A percentile compares a stretch with the other conserved stretches of the same genome.
Evolutionary conservation across 2,329 filamentous ascomycete genomes (phyloP).

Genomic region (Cadophora malorum): DNA sequence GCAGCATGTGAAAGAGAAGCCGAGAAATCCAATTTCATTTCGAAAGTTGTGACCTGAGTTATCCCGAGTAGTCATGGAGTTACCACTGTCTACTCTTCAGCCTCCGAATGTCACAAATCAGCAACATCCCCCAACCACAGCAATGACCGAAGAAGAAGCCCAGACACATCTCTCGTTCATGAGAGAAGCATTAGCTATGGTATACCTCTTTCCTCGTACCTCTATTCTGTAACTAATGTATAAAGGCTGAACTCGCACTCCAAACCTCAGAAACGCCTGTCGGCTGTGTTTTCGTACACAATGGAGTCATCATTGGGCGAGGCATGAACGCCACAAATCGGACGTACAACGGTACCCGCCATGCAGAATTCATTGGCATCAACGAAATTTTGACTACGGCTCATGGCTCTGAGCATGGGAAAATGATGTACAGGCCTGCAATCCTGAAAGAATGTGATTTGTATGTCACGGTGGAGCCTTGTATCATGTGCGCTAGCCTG

Average conservation of each 20-base stretch:
- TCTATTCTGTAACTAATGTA: neutral
- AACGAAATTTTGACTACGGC: conserved; percentile 62
- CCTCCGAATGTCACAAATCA: neutral
- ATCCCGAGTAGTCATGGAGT: neutral
- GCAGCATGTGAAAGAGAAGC: no score
- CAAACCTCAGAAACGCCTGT: conserved; percentile 91
- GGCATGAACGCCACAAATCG: conserved; percentile 98
- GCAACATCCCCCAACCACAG: neutral
- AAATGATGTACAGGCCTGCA: conserved; percentile 60
- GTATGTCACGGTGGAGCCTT: conserved; percentile 98
- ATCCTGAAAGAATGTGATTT: conserved; percentile 77
- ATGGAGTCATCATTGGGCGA: conserved; percentile 78
- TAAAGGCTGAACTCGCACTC: conserved; percentile 85
- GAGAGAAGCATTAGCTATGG: conserved; percentile 28
- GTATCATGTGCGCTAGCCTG: conserved; percentile 97
- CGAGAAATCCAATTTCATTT: no score
- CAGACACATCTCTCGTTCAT: conserved; percentile 68
- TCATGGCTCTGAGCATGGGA: conserved; percentile 34
- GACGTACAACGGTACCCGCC: conserved; percentile 87
- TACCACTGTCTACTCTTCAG: neutral
- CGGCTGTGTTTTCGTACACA: conserved; percentile 88
- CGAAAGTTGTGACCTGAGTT: neutral
- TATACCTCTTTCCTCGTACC: neutral
- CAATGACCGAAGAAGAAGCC: conserved; percentile 32
- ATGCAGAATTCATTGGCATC: conserved; percentile 94